Evolutionary conservation across 2,329 filamentous ascomycete species (phyloP), one percentile per base, ranked within the genome.

Genomic region (Alternaria arborescens): DNA sequence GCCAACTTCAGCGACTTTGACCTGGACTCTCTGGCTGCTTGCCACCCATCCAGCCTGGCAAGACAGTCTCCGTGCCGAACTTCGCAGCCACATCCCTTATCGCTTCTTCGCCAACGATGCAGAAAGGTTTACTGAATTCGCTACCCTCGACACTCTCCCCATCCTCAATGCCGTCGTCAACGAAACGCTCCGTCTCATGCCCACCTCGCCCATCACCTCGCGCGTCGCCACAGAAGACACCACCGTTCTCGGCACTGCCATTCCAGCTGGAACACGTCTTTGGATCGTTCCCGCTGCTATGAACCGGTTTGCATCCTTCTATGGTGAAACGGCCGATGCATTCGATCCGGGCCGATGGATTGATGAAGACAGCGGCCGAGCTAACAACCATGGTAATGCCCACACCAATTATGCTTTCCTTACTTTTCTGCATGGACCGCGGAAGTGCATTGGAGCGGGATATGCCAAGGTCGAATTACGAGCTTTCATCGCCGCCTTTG

Each of bases 341-440:
- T 53, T 42, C 20, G 51, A 53, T n/a, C 51, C 38, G 5, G 38
- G 24, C 12, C 51, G 51, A 4, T 53, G 51, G 51, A 43, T 53
- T 4, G 51, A 53, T 12, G 38, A 41, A 41, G 28, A 30, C 28
- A 53, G n/a, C 24, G 51, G 51, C 8, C 24, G 24, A 43, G 38
- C 38, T 12, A 53, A 53, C 26, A 53, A 53, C 4, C 38, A 53
- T 22, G 51, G 51, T 3, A 32, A 32, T 12, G 51, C 51, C 14
- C 24, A 22, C 11, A 53, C 38, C 8, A 53, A 53, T 14, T 53
- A 53, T 38, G 51, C 51, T 22, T 53, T 53, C 26, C n/a, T 42
- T 12, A 53, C 51, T 4, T 53, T 53, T n/a, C 30, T 53, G 26
- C 51, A 53, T 43, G 51, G 51, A 12, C 51, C 51, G 3, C 24